These are phyloP conservation scores for Aspergillus heteromorphus DNA, from an alignment of 495 filamentous ascomycete genomes.

Conservation along the genomic window DNA sequence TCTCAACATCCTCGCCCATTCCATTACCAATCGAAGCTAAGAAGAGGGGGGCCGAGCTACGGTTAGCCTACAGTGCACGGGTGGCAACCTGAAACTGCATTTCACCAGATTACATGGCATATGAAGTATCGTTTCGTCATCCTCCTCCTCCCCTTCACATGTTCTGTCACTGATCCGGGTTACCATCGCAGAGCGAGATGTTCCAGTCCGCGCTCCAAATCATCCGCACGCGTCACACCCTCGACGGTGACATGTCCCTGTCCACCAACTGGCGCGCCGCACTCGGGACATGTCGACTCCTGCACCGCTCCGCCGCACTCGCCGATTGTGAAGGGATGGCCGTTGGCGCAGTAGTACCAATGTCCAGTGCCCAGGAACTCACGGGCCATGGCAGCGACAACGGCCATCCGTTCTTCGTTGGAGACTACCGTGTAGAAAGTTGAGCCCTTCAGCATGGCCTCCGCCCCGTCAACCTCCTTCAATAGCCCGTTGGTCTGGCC, in stretches of 20 bases:
- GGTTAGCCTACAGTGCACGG: too few relatives aligned
- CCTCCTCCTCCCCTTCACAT: too few relatives aligned
- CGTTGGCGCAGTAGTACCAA: constrained; percentile 65
- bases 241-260: constrained; percentile 4
- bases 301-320: constrained; percentile 70
- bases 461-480: constrained; percentile 13
- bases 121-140: too few relatives aligned
- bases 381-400: constrained; percentile 46
- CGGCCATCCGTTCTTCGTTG: constrained; percentile 39
- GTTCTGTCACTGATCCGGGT: too few relatives aligned
- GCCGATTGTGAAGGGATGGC: constrained; percentile 66
- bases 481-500: constrained; percentile 6
- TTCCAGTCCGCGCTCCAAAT: constrained; percentile 3
- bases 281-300: constrained; percentile 59
- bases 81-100: too few relatives aligned
- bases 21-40: too few relatives aligned
- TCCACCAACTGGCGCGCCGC: constrained; percentile 51
- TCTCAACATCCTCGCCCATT: too few relatives aligned
- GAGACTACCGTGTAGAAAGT: constrained; percentile 42
- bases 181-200: neutral
- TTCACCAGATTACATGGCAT: too few relatives aligned
- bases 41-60: too few relatives aligned
- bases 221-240: constrained; percentile 5
- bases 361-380: constrained; percentile 54
- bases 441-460: constrained; percentile 9